Base-by-base conservation (phyloP, 2,329 filamentous ascomycete genomes). In the Diaporthe amygdali region DNA sequence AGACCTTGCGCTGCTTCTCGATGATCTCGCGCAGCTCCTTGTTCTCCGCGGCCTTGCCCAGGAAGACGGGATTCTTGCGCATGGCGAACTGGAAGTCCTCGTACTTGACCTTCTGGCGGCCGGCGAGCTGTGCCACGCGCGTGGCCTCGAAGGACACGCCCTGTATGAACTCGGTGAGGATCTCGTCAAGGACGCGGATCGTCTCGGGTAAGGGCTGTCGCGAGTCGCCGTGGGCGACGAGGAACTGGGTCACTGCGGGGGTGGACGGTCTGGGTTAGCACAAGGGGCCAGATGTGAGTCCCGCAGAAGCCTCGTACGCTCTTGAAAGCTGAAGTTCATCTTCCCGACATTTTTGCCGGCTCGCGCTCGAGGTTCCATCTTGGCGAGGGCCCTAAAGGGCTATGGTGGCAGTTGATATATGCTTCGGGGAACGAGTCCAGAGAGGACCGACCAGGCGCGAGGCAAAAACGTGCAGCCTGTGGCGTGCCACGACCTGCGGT, bases 21-120 rank as follows among this genome's bases (percentile, higher is more conserved):
- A 98, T 91, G 79, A 95, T 91, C 79, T 92, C 92, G 76, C 97
- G 94, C 86, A 96, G 95, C 82, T 94, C 93, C 75, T 97, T 89
- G 78, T 97, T 90, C 84, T 97, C 95, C 79, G 94, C 91, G 68
- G 98, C 95, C 77, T 96, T 91, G 61, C 96, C 96, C 52, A 98
- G 86, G 80, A 97, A 97, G 71, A 89, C 86, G 10, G 93, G 92
- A 78, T 98, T 97, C 74, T 93, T 90, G 39, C 96, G 90, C 76
- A 98, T 90, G 47, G 95, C 94, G 82, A 97, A 99, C 78, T 97
- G 95, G 84, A 99, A 97, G 82, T 99, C 96, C 78, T 98, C 96
- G 78, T 97, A 94, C 82, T 99, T 99, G 83, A 99, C 95, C 84
- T 99, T 99, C 78, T 97, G 94, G 2, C 96, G 93, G 0, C 95